Conservation (phyloP, 202 grass and related monocot species). For the Schoenoplectus triqueter region DNA sequence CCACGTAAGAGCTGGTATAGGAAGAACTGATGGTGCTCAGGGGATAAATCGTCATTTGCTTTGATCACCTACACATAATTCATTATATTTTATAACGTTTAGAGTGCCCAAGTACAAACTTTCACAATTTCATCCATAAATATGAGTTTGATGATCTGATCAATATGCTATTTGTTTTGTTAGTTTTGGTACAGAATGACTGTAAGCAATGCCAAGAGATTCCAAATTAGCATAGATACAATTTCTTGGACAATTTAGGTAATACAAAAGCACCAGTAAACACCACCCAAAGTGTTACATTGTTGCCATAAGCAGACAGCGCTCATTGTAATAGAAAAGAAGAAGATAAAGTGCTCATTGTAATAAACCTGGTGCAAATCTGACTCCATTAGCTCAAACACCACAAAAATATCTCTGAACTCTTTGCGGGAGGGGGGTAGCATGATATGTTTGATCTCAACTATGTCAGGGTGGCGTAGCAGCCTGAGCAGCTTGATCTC, state of each 20-base stretch:
- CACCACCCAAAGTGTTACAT: too few species aligned
- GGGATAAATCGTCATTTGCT: conserved; percentile 78
- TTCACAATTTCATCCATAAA: conserved; percentile 1
- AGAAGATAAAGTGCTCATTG: not conserved
- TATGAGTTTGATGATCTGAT: not conserved
- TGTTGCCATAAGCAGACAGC: not conserved
- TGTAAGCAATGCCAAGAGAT: not conserved
- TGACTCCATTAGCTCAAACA: conserved; percentile 96
- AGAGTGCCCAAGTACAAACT: not conserved
- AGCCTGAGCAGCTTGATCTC: conserved; percentile 94
- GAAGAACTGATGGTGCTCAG: conserved; percentile 90
- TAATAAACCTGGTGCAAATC: conserved; percentile 69
- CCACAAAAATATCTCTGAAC: conserved; percentile 77
- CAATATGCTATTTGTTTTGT: not conserved
- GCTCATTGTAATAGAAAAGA: not conserved
- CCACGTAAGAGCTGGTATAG: conserved; percentile 88
- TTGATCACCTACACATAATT: conserved; percentile 87
- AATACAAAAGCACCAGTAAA: not conserved
- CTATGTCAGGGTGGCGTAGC: conserved; percentile 84
- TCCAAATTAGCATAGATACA: not conserved
- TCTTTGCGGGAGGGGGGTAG: conserved; percentile 76
- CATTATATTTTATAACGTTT: conserved; percentile 31
- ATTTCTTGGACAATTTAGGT: not conserved
- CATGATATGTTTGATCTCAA: conserved; percentile 95
- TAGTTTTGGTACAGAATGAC: too few species aligned